Evolutionary conservation across 768 basidiomycete species (phyloP).

Genomic region (Tephrocybe rancida): DNA sequence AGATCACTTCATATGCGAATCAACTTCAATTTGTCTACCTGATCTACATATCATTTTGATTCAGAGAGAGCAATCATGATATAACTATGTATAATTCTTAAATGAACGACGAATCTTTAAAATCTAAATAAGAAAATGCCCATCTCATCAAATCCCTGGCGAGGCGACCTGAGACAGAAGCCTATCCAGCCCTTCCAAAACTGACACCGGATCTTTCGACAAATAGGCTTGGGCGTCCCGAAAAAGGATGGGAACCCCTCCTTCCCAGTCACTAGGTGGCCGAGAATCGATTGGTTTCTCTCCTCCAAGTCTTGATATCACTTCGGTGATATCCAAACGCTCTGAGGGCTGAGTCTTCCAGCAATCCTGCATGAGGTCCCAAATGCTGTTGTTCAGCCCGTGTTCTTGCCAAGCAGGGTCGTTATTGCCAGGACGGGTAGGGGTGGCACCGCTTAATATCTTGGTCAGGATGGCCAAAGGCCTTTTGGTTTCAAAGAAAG

Average conservation of each 20-base stretch:
- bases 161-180: too few species aligned
- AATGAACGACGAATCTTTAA: too few species aligned
- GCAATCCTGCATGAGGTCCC: constrained; percentile 9
- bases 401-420: constrained; percentile 1
- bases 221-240: neutral
- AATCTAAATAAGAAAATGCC: too few species aligned
- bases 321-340: constrained; percentile 5
- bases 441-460: neutral
- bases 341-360: neutral
- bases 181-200: too few species aligned
- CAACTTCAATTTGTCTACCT: too few species aligned
- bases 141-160: too few species aligned
- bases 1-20: too few species aligned
- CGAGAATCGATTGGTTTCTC: neutral
- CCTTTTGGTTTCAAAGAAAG: neutral
- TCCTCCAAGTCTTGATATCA: neutral
- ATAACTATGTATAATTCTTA: too few species aligned
- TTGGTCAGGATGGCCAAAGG: neutral
- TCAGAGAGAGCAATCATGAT: too few species aligned
- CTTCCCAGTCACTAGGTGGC: constrained; percentile 2
- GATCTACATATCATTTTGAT: too few species aligned
- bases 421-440: neutral
- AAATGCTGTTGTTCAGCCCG: constrained; percentile 3
- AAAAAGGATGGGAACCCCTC: constrained; percentile 2
- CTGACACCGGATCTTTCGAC: too few species aligned